phyloP scores from a whole-genome alignment of 345 rosid genomes.

The Brassica juncea region DNA sequence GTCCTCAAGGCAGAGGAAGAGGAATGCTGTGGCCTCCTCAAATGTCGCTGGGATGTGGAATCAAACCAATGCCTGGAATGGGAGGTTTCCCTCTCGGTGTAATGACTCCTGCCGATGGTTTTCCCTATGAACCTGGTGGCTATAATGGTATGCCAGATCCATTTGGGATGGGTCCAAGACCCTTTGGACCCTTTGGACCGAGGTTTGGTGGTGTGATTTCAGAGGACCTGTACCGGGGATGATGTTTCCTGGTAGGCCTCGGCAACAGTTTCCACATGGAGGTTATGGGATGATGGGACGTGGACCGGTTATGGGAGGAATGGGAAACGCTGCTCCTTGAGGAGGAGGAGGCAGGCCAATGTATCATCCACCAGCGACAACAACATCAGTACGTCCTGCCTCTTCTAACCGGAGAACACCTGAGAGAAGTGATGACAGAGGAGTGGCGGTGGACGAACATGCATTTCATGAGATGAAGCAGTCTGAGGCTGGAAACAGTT shows the following conservation, averaged over 20 bases:
- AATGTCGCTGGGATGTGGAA: slow-evolving; percentile 77
- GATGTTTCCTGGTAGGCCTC: slow-evolving; percentile 96
- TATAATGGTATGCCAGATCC: slow-evolving; percentile 83
- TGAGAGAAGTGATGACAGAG: slow-evolving; percentile 44
- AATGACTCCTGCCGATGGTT: slow-evolving; percentile 85
- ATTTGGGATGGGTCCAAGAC: slow-evolving; percentile 77
- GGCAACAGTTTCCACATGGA: slow-evolving; percentile 83
- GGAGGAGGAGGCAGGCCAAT: slow-evolving; percentile 64
- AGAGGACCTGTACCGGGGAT: slow-evolving; percentile 73
- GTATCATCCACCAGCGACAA: slow-evolving; percentile 50
- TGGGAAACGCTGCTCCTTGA: slow-evolving; percentile 55
- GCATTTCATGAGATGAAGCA: slow-evolving; percentile 51
- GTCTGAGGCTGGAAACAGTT: slow-evolving; percentile 52
- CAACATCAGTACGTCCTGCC: slow-evolving; percentile 48
- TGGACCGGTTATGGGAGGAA: slow-evolving; percentile 66
- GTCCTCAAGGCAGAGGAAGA: slow-evolving; percentile 85
- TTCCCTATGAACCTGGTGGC: slow-evolving; percentile 79
- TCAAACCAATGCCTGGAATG: slow-evolving; percentile 85
- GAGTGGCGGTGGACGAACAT: slow-evolving; percentile 38
- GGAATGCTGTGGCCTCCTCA: slow-evolving; percentile 96
- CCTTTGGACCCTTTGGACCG: slow-evolving; percentile 80
- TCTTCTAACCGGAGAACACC: slow-evolving; percentile 50
- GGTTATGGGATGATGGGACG: slow-evolving; percentile 98
- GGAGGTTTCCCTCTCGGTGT: slow-evolving; percentile 73
- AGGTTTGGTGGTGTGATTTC: slow-evolving; percentile 87